These are phyloP conservation scores for Fusarium sp. DNA, from an alignment of 2,329 filamentous ascomycete genomes.

Conservation along the genomic window DNA sequence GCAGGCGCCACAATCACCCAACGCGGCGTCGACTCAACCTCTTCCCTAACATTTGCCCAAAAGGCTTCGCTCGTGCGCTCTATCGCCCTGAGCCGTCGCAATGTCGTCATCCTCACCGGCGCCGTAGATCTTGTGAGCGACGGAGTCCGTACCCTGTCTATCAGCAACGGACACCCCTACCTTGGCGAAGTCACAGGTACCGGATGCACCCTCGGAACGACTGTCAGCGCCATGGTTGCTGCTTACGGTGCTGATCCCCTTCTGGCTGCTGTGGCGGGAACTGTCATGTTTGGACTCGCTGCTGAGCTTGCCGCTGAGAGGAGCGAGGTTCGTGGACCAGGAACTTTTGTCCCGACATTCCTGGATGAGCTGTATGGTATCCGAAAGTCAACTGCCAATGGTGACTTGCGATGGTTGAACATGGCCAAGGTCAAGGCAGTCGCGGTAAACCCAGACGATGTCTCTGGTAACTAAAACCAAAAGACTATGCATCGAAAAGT, in stretches of 20 bases:
- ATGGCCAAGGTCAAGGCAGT: constrained; percentile 65
- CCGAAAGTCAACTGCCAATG: constrained; percentile 63
- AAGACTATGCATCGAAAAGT: background rate
- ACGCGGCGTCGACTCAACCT: constrained; percentile 86
- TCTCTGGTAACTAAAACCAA: constrained; percentile 19
- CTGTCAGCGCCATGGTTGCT: constrained; percentile 82
- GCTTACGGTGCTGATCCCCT: constrained; percentile 75
- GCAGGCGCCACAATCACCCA: constrained; percentile 72
- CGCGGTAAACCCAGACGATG: constrained; percentile 42
- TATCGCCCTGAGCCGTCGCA: constrained; percentile 73
- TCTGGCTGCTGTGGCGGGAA: constrained; percentile 78
- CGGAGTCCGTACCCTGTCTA: constrained; percentile 74
- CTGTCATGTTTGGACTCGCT: constrained; percentile 82
- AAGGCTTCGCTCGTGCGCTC: constrained; percentile 75
- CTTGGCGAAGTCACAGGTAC: constrained; percentile 82
- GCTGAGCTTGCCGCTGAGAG: constrained; percentile 79
- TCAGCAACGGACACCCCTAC: constrained; percentile 83
- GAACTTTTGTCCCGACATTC: constrained; percentile 88
- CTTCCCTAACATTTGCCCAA: constrained; percentile 65
- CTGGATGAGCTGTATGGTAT: constrained; percentile 77
- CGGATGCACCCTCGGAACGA: constrained; percentile 88
- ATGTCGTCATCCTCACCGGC: constrained; percentile 89
- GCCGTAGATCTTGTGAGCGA: constrained; percentile 83
- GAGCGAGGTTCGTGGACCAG: constrained; percentile 80
- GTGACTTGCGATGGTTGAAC: constrained; percentile 67